phyloP scores from a whole-genome alignment of 441 rosid genomes.

The Melianthus villosus region DNA sequence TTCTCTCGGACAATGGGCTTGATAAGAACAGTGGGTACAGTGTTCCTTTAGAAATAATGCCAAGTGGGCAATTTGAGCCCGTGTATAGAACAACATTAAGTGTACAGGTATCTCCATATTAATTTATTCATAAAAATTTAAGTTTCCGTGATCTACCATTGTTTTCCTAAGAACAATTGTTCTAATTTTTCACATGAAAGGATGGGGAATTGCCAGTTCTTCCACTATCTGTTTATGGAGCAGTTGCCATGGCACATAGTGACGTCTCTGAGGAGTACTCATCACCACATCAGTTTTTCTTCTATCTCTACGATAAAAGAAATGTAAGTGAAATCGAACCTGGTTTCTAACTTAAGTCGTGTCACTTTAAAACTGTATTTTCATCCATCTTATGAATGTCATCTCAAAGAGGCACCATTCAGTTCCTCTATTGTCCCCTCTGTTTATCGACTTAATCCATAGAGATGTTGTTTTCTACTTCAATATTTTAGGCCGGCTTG shows the following conservation, averaged over 20 bases:
- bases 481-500: slow-evolving; percentile 45
- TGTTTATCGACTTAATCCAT: not conserved
- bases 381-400: no score
- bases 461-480: not conserved
- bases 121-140: no score
- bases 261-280: slow-evolving; percentile 78
- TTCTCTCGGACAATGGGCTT: slow-evolving; percentile 39
- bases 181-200: slow-evolving; percentile 17
- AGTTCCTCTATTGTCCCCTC: not conserved
- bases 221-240: slow-evolving; percentile 81
- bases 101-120: slow-evolving; percentile 83
- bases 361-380: not conserved
- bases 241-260: slow-evolving; percentile 88
- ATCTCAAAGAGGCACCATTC: not conserved
- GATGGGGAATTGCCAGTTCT: slow-evolving; percentile 92
- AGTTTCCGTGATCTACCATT: not conserved
- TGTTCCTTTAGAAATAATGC: slow-evolving; percentile 78
- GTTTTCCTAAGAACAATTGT: not conserved
- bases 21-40: slow-evolving; percentile 40
- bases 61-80: slow-evolving; percentile 87
- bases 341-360: not conserved
- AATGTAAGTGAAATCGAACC: slow-evolving; percentile 26
- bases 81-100: slow-evolving; percentile 59
- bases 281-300: slow-evolving; percentile 79
- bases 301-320: slow-evolving; percentile 82